phyloP scores from a whole-genome alignment of 2,329 filamentous ascomycete genomes.

The Sporothrix sp. region DNA sequence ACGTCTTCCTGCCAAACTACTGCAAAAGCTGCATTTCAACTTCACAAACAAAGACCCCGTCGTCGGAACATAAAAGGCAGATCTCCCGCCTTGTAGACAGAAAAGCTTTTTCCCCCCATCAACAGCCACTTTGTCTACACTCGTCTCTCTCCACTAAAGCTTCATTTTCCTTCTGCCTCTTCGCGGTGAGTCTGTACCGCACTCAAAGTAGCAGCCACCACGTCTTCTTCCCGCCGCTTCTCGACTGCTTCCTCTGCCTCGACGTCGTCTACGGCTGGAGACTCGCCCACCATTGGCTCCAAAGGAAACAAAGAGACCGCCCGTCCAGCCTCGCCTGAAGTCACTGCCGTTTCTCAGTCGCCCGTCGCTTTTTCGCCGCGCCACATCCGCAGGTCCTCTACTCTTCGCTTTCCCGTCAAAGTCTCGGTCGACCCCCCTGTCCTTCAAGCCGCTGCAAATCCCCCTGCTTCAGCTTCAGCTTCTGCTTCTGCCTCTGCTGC shows the following conservation, averaged over 20 bases:
- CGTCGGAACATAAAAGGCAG: no score
- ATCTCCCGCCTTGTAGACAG: no score
- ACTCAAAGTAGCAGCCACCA: slow-evolving; percentile 7
- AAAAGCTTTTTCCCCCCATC: no score
- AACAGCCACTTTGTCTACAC: neutral
- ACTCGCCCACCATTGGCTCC: slow-evolving; percentile 8
- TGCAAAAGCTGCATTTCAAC: no score
- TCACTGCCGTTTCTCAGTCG: neutral
- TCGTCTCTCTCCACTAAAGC: neutral
- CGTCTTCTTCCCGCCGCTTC: slow-evolving; percentile 17
- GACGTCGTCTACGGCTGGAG: slow-evolving; percentile 9
- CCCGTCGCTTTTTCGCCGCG: slow-evolving; percentile 5
- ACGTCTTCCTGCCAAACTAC: no score
- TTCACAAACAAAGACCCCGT: no score
- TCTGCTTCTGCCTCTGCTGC: neutral
- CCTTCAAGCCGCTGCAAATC: neutral
- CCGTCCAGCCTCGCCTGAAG: neutral
- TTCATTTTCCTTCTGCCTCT: neutral
- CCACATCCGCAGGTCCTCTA: slow-evolving; percentile 16
- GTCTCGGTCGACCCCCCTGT: slow-evolving; percentile 13
- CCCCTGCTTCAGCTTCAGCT: neutral
- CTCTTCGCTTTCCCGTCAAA: slow-evolving; percentile 18
- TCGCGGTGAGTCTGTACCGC: neutral
- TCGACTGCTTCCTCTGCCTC: slow-evolving; percentile 16
- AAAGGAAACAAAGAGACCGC: neutral